Evolutionary conservation across 192 early-diverging fungal genomes (phyloP).

Genomic region (Chytriomyces sp.): DNA sequence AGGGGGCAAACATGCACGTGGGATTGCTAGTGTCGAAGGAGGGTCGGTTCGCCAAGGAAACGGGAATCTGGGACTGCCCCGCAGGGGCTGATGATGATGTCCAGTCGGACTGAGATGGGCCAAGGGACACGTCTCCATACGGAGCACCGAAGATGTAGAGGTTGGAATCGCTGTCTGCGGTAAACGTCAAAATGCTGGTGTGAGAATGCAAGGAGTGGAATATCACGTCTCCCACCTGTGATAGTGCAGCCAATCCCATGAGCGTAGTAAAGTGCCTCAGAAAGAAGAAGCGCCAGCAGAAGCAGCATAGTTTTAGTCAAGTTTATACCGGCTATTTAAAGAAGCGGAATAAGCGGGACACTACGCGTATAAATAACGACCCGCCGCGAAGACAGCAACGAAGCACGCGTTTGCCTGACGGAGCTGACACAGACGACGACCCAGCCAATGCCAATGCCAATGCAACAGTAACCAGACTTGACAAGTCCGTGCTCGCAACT

Average conservation of each 20-base stretch:
- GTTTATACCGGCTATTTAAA: no score
- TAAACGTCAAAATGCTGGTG: background rate
- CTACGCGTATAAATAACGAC: no score
- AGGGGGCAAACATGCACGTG: slow-evolving; percentile 16
- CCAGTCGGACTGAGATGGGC: slow-evolving; percentile 6
- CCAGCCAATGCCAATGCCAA: no score
- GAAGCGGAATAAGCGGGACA: no score
- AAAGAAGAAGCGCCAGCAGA: no score
- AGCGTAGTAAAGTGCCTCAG: background rate
- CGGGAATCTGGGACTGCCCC: background rate
- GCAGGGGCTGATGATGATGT: background rate
- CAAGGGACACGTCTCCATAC: slow-evolving; percentile 16
- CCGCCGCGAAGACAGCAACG: no score
- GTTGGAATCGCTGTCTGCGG: slow-evolving; percentile 4
- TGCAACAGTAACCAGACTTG: no score
- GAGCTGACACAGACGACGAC: no score
- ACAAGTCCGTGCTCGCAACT: no score
- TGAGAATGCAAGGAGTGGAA: background rate
- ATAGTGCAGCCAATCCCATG: background rate
- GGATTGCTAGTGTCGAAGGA: slow-evolving; percentile 28
- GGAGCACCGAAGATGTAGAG: slow-evolving; percentile 25
- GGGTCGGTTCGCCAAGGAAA: slow-evolving; percentile 13
- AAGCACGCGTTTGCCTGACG: no score
- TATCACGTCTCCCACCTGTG: background rate
- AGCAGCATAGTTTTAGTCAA: no score